phyloP scores from a whole-genome alignment of 176 grass and related monocot genomes.

The Aegilops sharonensis region DNA sequence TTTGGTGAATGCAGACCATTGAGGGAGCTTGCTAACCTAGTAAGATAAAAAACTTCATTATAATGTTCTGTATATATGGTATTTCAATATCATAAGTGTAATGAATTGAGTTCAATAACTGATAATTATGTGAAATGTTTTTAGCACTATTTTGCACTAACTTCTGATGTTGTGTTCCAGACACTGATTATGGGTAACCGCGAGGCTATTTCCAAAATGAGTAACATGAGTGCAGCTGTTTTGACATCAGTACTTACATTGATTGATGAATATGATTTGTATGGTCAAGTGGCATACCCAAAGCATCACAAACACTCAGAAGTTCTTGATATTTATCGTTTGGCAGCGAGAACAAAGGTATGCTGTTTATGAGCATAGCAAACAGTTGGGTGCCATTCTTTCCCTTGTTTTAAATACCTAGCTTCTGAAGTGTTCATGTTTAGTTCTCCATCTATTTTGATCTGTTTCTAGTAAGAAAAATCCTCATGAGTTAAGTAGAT shows the following conservation, averaged over 20 bases:
- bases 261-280: conserved; percentile 80
- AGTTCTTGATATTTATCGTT: conserved; percentile 81
- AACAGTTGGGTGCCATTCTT: not conserved
- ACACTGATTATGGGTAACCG: conserved; percentile 89
- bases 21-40: conserved; percentile 81
- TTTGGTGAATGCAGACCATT: conserved; percentile 81
- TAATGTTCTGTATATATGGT: not conserved
- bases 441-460: not conserved
- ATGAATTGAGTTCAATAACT: not conserved
- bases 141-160: not conserved
- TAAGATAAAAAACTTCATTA: conserved; percentile 40
- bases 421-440: not conserved
- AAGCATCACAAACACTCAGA: conserved; percentile 80
- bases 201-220: conserved; percentile 78
- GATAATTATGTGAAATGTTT: not conserved
- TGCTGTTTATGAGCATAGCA: not conserved
- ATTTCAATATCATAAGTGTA: conserved; percentile 2
- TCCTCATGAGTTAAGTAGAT: not conserved
- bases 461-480: conserved; percentile 11
- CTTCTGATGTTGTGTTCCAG: conserved; percentile 41
- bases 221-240: conserved; percentile 70
- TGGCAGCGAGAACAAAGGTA: conserved; percentile 80
- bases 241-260: conserved; percentile 73
- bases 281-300: conserved; percentile 89
- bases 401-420: not conserved